Conservation (phyloP, 352 stramenopile genomes). For the Elongisporangium undulatum region DNA sequence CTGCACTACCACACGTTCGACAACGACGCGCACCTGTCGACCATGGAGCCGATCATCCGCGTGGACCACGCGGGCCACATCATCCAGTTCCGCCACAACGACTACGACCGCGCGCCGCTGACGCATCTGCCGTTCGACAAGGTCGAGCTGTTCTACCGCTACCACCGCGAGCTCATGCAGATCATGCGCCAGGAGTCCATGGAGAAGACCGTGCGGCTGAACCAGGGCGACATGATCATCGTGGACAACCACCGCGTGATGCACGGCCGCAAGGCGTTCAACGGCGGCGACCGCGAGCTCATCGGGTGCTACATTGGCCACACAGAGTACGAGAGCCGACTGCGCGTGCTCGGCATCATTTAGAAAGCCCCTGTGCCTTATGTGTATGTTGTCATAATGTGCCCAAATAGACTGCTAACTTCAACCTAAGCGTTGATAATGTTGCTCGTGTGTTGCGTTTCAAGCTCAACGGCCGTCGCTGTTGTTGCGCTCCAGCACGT, state of each 20-base stretch:
- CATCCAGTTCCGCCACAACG: constrained; percentile 85
- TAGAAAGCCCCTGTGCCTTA: no score
- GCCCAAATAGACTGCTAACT: background rate
- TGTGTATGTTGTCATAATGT: no score
- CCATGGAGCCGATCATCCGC: constrained; percentile 78
- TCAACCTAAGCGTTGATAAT: background rate
- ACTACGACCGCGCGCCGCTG: constrained; percentile 81
- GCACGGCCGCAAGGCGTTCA: constrained; percentile 77
- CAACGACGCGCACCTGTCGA: constrained; percentile 64
- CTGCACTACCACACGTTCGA: constrained; percentile 81
- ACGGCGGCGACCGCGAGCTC: constrained; percentile 67
- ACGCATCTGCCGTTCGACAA: constrained; percentile 76
- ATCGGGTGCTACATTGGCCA: constrained; percentile 88
- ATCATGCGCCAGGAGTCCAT: constrained; percentile 57
- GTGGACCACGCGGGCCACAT: constrained; percentile 71
- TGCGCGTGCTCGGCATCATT: constrained; percentile 81
- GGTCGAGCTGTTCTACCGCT: constrained; percentile 65
- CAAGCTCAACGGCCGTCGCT: background rate
- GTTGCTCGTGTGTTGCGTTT: background rate
- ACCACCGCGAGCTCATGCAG: constrained; percentile 65
- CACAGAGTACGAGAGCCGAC: constrained; percentile 80
- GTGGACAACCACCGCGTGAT: constrained; percentile 88
- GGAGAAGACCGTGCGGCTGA: constrained; percentile 60
- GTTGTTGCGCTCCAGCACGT: constrained; percentile 31
- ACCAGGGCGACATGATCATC: constrained; percentile 79